Evolutionary conservation across 1,284 basidiomycete species (phyloP).

Genomic region (Papiliotrema fonsecae): DNA sequence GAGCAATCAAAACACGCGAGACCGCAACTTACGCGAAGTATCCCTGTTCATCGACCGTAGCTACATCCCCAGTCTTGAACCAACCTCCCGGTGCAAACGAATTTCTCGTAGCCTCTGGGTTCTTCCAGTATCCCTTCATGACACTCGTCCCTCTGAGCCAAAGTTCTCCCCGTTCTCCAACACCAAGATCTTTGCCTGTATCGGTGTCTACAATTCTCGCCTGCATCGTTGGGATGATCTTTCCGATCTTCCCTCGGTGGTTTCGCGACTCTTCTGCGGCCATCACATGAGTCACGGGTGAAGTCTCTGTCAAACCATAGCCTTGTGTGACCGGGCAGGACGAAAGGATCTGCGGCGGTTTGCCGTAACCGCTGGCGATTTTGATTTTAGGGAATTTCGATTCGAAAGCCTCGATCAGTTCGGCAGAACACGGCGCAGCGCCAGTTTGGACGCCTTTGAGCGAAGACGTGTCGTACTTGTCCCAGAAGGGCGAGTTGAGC

Average conservation of each 20-base stretch:
- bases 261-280: constrained; percentile 26
- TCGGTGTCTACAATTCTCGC: constrained; percentile 59
- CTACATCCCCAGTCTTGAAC: constrained; percentile 82
- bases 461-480: constrained; percentile 64
- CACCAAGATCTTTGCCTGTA: constrained; percentile 44
- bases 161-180: constrained; percentile 65
- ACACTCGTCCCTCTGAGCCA: constrained; percentile 72
- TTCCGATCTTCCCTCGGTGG: constrained; percentile 61
- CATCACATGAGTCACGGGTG: constrained; percentile 47
- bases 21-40: constrained; percentile 39
- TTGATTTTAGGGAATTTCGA: constrained; percentile 19
- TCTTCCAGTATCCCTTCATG: constrained; percentile 70
- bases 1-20: not conserved
- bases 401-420: constrained; percentile 32
- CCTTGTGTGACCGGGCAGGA: constrained; percentile 36
- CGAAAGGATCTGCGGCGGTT: constrained; percentile 44
- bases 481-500: constrained; percentile 54
- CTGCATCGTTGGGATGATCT: constrained; percentile 71
- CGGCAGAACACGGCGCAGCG: constrained; percentile 69
- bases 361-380: constrained; percentile 46
- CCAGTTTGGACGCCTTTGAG: constrained; percentile 64
- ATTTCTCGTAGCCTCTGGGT: constrained; percentile 60
- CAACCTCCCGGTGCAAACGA: constrained; percentile 63
- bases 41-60: constrained; percentile 59
- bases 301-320: constrained; percentile 52